A percentile compares a stretch with the other conserved stretches of the same genome.
phyloP scores from a whole-genome alignment of 257 asterid genomes.

The Solanum habrochaites region DNA sequence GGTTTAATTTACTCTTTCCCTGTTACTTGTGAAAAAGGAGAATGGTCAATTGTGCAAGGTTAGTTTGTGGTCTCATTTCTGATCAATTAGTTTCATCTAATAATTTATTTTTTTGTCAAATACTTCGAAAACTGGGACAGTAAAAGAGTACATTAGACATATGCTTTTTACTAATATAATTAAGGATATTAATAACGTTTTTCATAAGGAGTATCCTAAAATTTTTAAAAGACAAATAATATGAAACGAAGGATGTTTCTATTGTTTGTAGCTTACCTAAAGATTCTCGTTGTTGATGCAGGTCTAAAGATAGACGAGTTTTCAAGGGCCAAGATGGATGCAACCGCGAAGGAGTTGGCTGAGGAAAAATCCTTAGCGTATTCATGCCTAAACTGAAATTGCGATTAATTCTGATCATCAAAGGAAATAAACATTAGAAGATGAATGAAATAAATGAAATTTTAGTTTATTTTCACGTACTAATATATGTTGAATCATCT shows the following conservation, averaged over 20 bases:
- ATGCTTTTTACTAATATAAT: background rate
- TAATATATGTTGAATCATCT: background rate
- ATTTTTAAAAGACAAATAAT: background rate
- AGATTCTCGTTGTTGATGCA: conserved; percentile 1
- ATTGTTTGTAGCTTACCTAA: background rate
- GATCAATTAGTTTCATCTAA: background rate
- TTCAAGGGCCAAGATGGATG: conserved; percentile 70
- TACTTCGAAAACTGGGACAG: background rate
- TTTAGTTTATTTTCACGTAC: background rate
- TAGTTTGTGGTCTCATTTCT: background rate
- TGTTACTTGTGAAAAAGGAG: conserved; percentile 67
- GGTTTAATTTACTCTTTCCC: conserved; percentile 81
- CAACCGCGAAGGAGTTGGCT: conserved; percentile 45
- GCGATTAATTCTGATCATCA: background rate
- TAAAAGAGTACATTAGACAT: background rate
- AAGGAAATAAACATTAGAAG: background rate
- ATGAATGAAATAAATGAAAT: background rate
- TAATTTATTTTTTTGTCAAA: background rate
- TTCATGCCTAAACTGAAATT: conserved; percentile 40
- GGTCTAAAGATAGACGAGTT: conserved; percentile 58
- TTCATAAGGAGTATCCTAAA: background rate
- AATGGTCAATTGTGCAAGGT: conserved; percentile 87
- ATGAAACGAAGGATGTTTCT: background rate
- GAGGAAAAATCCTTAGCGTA: conserved; percentile 66
- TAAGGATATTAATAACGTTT: background rate